Evolutionary conservation across 139 green algal species (phyloP).

Genomic region (Closterium sp.): DNA sequence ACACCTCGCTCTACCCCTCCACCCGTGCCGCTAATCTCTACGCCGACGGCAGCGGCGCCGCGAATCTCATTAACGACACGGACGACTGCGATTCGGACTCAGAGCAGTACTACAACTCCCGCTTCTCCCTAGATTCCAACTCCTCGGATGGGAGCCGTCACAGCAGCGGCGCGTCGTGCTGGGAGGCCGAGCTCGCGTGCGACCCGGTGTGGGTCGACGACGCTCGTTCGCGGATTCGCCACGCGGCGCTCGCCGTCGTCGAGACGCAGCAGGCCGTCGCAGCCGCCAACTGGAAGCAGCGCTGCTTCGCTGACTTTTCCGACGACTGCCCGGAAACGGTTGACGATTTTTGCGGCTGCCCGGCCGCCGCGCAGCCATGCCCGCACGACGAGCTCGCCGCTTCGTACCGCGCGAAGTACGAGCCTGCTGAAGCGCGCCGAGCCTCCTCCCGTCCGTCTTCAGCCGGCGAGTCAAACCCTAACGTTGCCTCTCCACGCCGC

Average conservation of each 20-base stretch:
- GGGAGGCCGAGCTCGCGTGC: neutral
- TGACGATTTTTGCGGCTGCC: neutral
- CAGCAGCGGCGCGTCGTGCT: neutral
- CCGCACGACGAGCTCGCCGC: neutral
- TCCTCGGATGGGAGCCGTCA: neutral
- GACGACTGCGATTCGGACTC: neutral
- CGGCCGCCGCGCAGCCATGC: neutral
- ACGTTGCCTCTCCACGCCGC: no score
- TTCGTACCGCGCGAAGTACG: neutral
- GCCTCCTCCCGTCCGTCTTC: no score
- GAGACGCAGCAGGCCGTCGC: neutral
- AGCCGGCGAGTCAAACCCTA: no score
- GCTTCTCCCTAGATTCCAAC: neutral
- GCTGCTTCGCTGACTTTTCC: neutral
- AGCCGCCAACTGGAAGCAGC: neutral
- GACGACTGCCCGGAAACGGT: neutral
- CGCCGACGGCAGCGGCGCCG: no score
- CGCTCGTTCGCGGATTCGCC: neutral
- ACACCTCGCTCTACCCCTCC: neutral
- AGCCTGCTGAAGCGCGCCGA: neutral
- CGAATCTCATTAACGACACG: neutral
- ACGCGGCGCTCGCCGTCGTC: neutral
- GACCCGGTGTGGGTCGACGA: conserved; percentile 4
- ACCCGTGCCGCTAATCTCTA: neutral
- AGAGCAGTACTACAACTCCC: neutral